phyloP scores from a whole-genome alignment of 2,329 filamentous ascomycete species.

The Pseudogymnoascus sp. region DNA sequence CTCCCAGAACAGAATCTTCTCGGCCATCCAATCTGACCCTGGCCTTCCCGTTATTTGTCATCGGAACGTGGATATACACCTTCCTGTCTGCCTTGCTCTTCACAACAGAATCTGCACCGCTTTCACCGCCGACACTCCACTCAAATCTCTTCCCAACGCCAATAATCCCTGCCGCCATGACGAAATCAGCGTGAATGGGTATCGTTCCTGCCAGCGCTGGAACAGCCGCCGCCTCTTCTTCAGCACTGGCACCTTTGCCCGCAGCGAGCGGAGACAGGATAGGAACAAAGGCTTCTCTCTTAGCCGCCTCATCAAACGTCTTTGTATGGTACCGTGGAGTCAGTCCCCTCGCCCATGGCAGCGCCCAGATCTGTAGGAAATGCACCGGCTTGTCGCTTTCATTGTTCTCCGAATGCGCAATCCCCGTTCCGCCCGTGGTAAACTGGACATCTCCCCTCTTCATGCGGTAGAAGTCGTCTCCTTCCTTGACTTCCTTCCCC shows the following conservation, averaged over 20 bases:
- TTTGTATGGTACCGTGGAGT: constrained; percentile 68
- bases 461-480: constrained; percentile 60
- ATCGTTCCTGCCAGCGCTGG: constrained; percentile 59
- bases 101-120: constrained; percentile 35
- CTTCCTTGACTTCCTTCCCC: constrained; percentile 47
- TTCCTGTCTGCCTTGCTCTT: constrained; percentile 52
- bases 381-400: constrained; percentile 65
- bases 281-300: constrained; percentile 59
- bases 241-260: constrained; percentile 50
- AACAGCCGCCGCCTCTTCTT: constrained; percentile 55
- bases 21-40: constrained; percentile 60
- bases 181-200: constrained; percentile 74
- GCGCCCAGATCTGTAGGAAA: constrained; percentile 83
- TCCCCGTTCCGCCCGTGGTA: constrained; percentile 73
- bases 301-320: constrained; percentile 63
- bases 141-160: constrained; percentile 55
- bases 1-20: constrained; percentile 56
- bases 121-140: constrained; percentile 56
- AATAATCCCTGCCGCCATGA: constrained; percentile 72
- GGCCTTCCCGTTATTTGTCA: constrained; percentile 66
- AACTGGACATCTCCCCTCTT: constrained; percentile 79
- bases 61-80: constrained; percentile 72
- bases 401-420: constrained; percentile 77
- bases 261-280: constrained; percentile 69
- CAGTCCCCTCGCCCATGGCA: constrained; percentile 66